These are phyloP conservation scores for Plasmodium yoelii DNA, from an alignment of 169 alveolate species.

Conservation along the genomic window DNA sequence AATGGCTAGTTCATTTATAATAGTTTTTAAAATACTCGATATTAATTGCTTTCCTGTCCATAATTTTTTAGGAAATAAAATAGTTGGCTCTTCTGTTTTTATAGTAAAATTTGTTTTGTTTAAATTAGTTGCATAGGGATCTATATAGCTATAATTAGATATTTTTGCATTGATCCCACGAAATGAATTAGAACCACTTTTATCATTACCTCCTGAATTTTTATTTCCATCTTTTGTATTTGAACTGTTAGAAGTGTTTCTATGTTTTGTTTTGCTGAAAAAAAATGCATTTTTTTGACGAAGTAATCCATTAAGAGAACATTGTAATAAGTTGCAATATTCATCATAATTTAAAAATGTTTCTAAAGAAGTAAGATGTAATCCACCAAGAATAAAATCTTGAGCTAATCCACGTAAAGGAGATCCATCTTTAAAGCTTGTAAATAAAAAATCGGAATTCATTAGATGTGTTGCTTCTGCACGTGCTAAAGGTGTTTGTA, in stretches of 20 bases:
- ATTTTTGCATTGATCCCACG: constrained; percentile 12
- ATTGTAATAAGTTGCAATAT: constrained; percentile 90
- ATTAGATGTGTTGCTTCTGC: constrained; percentile 96
- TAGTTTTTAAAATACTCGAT: constrained; percentile 85
- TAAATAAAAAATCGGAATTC: constrained; percentile 95
- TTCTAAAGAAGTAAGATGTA: constrained; percentile 94
- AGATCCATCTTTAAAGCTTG: constrained; percentile 98
- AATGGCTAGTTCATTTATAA: constrained; percentile 85
- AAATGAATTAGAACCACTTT: background rate
- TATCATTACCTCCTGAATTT: background rate
- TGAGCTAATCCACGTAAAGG: constrained; percentile 98
- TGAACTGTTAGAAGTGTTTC: background rate
- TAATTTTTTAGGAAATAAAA: constrained; percentile 92
- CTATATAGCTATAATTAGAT: constrained; percentile 40
- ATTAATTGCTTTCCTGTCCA: constrained; percentile 98
- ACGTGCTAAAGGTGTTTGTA: constrained; percentile 95
- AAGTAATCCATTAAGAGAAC: constrained; percentile 41
- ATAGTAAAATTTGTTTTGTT: constrained; percentile 26
- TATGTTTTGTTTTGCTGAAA: background rate
- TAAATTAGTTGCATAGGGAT: constrained; percentile 43
- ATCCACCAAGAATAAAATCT: constrained; percentile 96
- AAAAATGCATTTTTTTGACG: constrained; percentile 38
- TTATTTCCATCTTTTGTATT: background rate
- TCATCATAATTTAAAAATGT: constrained; percentile 93
- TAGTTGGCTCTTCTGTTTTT: constrained; percentile 93